Percentiles rank a stretch among this genome's conserved stretches.
These are phyloP conservation scores for Kurtzmaniella quercitrusa DNA, from an alignment of 1,139 yeast species.

Conservation along the genomic window DNA sequence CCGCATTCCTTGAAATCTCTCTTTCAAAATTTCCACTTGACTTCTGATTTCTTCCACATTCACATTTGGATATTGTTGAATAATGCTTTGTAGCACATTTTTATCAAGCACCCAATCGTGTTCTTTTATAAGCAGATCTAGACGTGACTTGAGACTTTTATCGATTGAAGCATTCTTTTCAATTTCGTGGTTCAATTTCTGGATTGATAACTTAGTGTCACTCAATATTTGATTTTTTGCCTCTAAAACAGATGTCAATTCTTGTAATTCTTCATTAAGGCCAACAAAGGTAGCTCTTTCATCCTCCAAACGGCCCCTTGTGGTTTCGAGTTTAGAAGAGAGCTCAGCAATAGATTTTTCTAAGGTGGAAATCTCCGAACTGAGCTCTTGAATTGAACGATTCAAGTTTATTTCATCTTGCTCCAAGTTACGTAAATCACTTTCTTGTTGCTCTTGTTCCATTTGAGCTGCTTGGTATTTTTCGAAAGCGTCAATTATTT, in stretches of 20 bases:
- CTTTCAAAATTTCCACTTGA: conserved; percentile 54
- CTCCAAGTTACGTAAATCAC: conserved; percentile 48
- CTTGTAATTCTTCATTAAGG: conserved; percentile 73
- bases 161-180: conserved; percentile 51
- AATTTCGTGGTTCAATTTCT: conserved; percentile 60
- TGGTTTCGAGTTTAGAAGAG: conserved; percentile 25
- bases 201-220: conserved; percentile 51
- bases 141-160: conserved; percentile 32
- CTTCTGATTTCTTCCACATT: conserved; percentile 60
- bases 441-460: conserved; percentile 63
- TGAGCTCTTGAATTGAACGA: conserved; percentile 33
- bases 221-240: conserved; percentile 49
- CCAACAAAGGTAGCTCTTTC: conserved; percentile 66
- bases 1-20: conserved; percentile 69
- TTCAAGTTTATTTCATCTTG: conserved; percentile 37
- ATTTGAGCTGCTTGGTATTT: conserved; percentile 62
- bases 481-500: conserved; percentile 45
- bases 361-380: conserved; percentile 21
- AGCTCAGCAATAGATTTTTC: conserved; percentile 25
- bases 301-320: conserved; percentile 46
- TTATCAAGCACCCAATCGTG: conserved; percentile 74
- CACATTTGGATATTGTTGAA: conserved; percentile 58
- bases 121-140: conserved; percentile 50
- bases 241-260: conserved; percentile 50
- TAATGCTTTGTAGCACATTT: conserved; percentile 47